Evolutionary conservation across 2,329 filamentous ascomycete genomes (phyloP), one percentile per base, ranked within the genome.

Genomic region (Malbranchea zuffiana): DNA sequence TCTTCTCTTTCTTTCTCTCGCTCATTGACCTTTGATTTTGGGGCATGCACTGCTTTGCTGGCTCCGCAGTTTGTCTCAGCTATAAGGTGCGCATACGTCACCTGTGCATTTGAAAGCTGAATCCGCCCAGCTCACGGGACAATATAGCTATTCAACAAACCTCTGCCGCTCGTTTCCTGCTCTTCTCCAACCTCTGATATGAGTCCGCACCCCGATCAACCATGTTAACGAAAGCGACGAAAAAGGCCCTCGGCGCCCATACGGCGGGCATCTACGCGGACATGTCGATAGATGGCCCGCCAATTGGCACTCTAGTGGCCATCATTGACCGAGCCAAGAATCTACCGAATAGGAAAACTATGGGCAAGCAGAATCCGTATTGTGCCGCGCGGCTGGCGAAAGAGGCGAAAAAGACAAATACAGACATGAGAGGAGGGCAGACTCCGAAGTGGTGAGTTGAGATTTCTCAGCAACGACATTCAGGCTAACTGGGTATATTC

Each of bases 301-400:
- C 83, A 42, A 95, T 98, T 53, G 90, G 90, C 48, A 96, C 87
- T 1, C 69, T 98, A 49, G 85, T 98, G 31, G 74, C 86, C 40
- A 80, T 98, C 51, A 76, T 96, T 53, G 90, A 98, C 65, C 75
- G 87, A 49, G 90, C 87, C 35, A 96, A 94, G 74, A 98, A 98
- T 59, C 66, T 98, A 49, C 90, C 90, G 34, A 98, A 98, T 63
- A 69, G 86, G 50, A 93, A 93, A 68, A 90, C 86, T 4, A 95
- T 98, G 69, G 90, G 90, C 39, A 98, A 98, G 65, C 90, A 98
- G 65, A 87, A 96, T 57, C 88, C 90, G 0, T 98, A 96, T 61
- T 95, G 87, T 62, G 90, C 90, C 24, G 87, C 86, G 20, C 73
- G 90, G 37, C 66, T 98, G 30, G 90, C 88, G 21, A 98, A 98